phyloP scores from a whole-genome alignment of 2,329 filamentous ascomycete genomes.

The Clonostachys byssicola region DNA sequence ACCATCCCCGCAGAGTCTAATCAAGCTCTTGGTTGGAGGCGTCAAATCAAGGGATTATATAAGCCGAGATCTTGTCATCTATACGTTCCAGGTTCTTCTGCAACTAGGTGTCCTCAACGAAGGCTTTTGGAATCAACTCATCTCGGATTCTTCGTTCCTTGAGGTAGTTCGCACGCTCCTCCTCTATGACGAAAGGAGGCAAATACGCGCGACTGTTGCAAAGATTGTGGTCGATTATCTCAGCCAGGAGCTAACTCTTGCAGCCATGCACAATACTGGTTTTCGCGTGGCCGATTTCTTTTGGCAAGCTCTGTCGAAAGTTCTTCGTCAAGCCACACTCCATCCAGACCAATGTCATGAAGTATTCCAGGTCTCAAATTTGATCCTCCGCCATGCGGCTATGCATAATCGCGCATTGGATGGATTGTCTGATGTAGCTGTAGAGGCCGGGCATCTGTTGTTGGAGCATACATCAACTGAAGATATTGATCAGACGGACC shows the following conservation, averaged over 20 bases:
- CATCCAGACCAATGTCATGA: constrained; percentile 20
- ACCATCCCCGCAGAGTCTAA: too few species aligned
- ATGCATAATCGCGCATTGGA: background rate
- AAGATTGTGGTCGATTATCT: constrained; percentile 15
- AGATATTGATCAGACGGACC: constrained; percentile 21
- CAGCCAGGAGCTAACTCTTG: background rate
- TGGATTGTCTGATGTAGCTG: constrained; percentile 1
- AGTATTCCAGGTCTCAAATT: constrained; percentile 4
- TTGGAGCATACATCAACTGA: constrained; percentile 34
- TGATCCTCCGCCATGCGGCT: background rate
- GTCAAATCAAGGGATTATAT: too few species aligned
- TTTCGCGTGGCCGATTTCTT: constrained; percentile 3
- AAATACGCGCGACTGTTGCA: constrained; percentile 11
- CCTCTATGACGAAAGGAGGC: background rate
- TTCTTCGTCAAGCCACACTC: constrained; percentile 16
- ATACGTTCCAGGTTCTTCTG: too few species aligned
- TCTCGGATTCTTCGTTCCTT: background rate
- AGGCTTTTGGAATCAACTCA: too few species aligned
- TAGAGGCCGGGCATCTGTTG: constrained; percentile 17
- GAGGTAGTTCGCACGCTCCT: background rate
- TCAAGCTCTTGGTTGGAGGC: too few species aligned
- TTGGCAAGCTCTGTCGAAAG: constrained; percentile 12
- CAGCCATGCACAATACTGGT: background rate
- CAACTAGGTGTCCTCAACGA: too few species aligned
- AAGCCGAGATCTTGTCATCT: too few species aligned